phyloP scores from a whole-genome alignment of 164 flowering plant species.

The Aristolochia contorta region DNA sequence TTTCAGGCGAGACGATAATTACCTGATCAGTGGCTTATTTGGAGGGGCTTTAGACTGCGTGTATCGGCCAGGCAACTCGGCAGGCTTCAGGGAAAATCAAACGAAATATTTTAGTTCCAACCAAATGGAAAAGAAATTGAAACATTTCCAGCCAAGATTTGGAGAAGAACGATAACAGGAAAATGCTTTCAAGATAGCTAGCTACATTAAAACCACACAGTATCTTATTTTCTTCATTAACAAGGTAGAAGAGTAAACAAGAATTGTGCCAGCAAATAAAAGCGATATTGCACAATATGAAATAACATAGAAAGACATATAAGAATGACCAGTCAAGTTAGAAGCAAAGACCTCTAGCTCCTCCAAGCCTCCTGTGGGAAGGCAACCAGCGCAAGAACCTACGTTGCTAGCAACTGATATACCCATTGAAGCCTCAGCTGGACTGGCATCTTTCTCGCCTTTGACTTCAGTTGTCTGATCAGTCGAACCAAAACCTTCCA shows the following conservation, averaged over 20 bases:
- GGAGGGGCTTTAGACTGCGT: constrained; percentile 16
- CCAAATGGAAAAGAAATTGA: neutral
- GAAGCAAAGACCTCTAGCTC: constrained; percentile 68
- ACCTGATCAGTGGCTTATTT: constrained; percentile 55
- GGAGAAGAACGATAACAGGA: too few species aligned
- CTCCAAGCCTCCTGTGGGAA: constrained; percentile 38
- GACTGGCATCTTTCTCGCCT: constrained; percentile 10
- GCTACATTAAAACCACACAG: neutral
- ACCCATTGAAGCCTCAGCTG: constrained; percentile 10
- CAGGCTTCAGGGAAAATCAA: constrained; percentile 27
- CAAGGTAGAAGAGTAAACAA: neutral
- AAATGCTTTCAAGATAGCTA: neutral
- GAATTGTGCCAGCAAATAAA: neutral
- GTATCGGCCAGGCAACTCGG: constrained; percentile 32
- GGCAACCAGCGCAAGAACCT: constrained; percentile 10
- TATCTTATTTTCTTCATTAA: neutral
- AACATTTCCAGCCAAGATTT: too few species aligned
- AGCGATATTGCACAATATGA: neutral
- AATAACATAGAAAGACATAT: neutral
- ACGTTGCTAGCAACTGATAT: constrained; percentile 13
- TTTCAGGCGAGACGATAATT: neutral
- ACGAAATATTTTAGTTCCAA: neutral
- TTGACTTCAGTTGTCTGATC: constrained; percentile 18
- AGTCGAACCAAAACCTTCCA: constrained; percentile 29
- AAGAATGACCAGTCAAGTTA: neutral